Evolutionary conservation across 192 early-diverging fungal species (phyloP), one percentile per base, ranked within the genome.

Genomic region (Backusella australiensis): DNA sequence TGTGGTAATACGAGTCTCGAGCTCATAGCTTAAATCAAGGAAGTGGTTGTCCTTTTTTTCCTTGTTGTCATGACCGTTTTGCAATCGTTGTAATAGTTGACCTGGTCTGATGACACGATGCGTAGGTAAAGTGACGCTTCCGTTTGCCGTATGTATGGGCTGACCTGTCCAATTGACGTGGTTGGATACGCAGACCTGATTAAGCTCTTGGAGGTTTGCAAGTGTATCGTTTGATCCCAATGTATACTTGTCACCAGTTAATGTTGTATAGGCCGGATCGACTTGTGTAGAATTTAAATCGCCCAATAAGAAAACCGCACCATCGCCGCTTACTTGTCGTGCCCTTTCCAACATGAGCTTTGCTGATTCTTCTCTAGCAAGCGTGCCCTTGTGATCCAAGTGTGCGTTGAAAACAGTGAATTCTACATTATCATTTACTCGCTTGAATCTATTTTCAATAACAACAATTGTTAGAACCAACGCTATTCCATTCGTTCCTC

Each of bases 321-420:
- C 32, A 26, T 49, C 3, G 34, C 71, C 29, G 11, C 56, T 66
- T 63, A 23, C 39, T 23, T 39, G 23, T 63, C 41, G 66, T 68
- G 72, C 34, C 66, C 67, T 39, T 38, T 66, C 46, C 23, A 84
- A 59, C 32, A 84, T 34, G 0, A 84, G 35, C 12, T 44, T 46
- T 15, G 83, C 74, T 2, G 81, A 68, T 35, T 77, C 77, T 56
- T 59, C 63, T n/a, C 83, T 71, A n/a, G 83, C 36, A 12, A 9
- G 34, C 12, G 4, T 21, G 12, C 77, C 77, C 3, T 15, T 19
- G 32, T 84, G 44, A 67, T 84, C 83, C 53, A 84, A 72, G 39
- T 84, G 83, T 9, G 81, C 76, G 23, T 84, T 84, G 34, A 82
- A 39, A 4, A 75, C 32, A n/a, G 34, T 69, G 32, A 84, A 82